Conservation (phyloP, 2,329 filamentous ascomycete genomes). For the Trichoderma polysporum region DNA sequence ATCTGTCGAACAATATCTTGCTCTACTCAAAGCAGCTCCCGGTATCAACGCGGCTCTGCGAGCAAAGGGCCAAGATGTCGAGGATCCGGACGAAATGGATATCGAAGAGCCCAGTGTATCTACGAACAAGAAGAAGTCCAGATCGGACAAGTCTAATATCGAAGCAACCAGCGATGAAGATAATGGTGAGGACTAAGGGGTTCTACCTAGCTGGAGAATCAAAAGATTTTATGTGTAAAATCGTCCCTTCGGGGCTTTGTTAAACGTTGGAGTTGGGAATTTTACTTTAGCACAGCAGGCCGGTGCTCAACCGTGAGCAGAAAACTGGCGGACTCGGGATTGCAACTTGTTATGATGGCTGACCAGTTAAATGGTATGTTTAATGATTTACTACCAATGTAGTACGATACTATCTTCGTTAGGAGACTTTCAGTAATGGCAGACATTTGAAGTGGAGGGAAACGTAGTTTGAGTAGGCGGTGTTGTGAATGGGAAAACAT, state of each 20-base stretch:
- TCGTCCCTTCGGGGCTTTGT: neutral
- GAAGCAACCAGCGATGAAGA: constrained; percentile 63
- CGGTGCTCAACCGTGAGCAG: neutral
- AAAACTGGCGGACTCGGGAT: neutral
- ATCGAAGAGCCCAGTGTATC: constrained; percentile 31
- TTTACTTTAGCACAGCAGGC: neutral
- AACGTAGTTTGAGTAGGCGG: no score
- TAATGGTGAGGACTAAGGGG: constrained; percentile 48
- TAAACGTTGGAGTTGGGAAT: neutral
- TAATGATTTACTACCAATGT: neutral
- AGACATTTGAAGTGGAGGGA: neutral
- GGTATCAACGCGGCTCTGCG: constrained; percentile 57
- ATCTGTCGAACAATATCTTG: constrained; percentile 61
- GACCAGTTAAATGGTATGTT: neutral
- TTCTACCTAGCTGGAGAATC: neutral
- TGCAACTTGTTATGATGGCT: neutral
- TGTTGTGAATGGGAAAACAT: neutral
- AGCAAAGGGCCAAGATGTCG: constrained; percentile 47
- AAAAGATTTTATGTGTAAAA: neutral
- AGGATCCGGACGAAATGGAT: constrained; percentile 32
- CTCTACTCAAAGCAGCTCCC: constrained; percentile 56
- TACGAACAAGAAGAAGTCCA: constrained; percentile 34
- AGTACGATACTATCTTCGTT: neutral
- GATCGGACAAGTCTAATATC: constrained; percentile 57
- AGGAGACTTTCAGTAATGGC: neutral